Evolutionary conservation across 495 filamentous ascomycete species (phyloP), one percentile per base, ranked within the genome.

Genomic region (Xylaria intraflava): DNA sequence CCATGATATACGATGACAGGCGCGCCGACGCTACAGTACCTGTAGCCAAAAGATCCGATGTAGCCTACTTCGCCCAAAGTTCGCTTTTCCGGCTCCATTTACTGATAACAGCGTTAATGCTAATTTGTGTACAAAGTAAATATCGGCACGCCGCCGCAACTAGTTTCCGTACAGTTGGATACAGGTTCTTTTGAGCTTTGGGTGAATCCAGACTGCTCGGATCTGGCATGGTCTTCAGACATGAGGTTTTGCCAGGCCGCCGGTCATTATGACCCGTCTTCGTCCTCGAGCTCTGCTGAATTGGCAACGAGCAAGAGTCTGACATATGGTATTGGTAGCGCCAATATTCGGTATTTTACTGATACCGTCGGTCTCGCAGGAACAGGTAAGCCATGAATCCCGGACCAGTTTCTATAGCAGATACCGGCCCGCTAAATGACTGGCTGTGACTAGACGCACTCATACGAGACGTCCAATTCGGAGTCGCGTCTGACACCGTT

Each of bases 101-200:
- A 26, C 3, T 19, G 33, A n/a, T n/a, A 22, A 5, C 3, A 29
- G 9, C 20, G 17, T 41, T 29, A 2, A 30, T 26, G 40, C 66
- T 69, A 56, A 71, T 54, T 29, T 14, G 16, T 12, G 24, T 31
- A 9, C 20, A 24, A 57, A 75, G 72, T 77, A 55, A 69, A 75
- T 45, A 75, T 76, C 26, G 73, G 74, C 29, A 75, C 72, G 11
- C 74, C 73, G 27, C 63, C 72, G 11, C 74, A 78, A 46, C 59
- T 68, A 11, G 68, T 74, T 12, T 76, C 64, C 57, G 72, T 74
- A 6, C 74, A 78, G 60, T 52, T 78, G 38, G 74, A 78, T 52
- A 78, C 74, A 5, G 74, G 73, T 22, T 76, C 73, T 9, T 76
- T 76, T 56, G 73, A 78, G 61, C 62, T 78, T 6, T 78, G 73